Percentiles rank a stretch among this genome's conserved stretches.
These are phyloP conservation scores for Mycosphaerella arachidis DNA, from an alignment of 2,329 filamentous ascomycete genomes.

Conservation along the genomic window DNA sequence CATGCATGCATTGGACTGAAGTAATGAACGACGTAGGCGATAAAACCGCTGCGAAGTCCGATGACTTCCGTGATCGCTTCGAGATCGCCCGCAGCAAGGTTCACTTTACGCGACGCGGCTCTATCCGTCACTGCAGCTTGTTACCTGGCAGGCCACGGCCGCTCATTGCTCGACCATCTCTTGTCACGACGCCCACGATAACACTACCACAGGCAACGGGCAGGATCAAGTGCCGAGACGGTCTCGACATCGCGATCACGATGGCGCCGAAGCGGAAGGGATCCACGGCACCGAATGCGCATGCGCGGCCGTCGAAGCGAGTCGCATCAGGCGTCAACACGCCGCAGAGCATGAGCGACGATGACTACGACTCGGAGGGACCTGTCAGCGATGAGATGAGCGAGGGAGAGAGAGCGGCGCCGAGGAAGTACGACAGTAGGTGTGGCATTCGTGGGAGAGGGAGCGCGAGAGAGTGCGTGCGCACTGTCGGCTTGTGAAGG, in stretches of 20 bases:
- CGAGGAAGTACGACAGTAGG: conserved; percentile 40
- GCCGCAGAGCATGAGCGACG: conserved; percentile 47
- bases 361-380: conserved; percentile 54
- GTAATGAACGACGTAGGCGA: neutral
- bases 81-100: neutral
- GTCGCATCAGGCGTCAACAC: conserved; percentile 39
- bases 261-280: conserved; percentile 40
- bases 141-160: neutral
- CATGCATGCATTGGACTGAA: neutral
- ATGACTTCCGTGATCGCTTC: neutral
- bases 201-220: neutral
- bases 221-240: neutral
- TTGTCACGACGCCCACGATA: neutral
- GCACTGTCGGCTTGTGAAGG: conserved; percentile 15
- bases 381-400: conserved; percentile 32
- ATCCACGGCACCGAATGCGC: conserved; percentile 32
- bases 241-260: neutral
- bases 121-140: neutral
- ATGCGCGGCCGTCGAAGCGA: conserved; percentile 34
- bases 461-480: neutral
- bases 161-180: neutral
- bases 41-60: neutral
- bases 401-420: conserved; percentile 19
- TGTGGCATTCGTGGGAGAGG: neutral
- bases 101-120: neutral